These are phyloP conservation scores for Phytophthora uliginosa DNA, from an alignment of 352 stramenopile genomes.

Conservation along the genomic window DNA sequence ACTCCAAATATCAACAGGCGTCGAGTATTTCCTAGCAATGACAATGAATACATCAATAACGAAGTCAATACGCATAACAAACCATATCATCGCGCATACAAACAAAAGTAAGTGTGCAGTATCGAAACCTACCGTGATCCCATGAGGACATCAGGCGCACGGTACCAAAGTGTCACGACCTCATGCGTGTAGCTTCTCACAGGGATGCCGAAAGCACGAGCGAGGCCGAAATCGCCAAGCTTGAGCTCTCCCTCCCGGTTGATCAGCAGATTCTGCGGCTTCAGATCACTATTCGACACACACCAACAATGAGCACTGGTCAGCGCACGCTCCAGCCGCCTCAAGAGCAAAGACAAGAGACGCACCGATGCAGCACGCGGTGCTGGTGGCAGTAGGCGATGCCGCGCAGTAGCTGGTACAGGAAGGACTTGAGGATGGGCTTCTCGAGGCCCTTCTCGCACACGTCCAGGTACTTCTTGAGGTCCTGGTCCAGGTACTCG, in stretches of 20 bases:
- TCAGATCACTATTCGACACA: constrained; percentile 96
- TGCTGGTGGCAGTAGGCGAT: constrained; percentile 99
- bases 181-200: constrained; percentile 98
- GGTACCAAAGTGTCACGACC: constrained; percentile 99
- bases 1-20: constrained; percentile 99
- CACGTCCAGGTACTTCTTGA: constrained; percentile 99
- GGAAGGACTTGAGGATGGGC: constrained; percentile 96
- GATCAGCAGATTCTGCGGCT: constrained; percentile 99
- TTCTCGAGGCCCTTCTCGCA: constrained; percentile 98
- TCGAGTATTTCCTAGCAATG: constrained; percentile 96
- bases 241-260: constrained; percentile 99
- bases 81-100: neutral
- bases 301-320: neutral
- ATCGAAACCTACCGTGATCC: constrained; percentile 81
- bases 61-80: neutral
- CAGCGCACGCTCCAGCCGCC: neutral
- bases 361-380: constrained; percentile 92
- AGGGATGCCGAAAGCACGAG: constrained; percentile 99
- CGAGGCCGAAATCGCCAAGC: constrained; percentile 99
- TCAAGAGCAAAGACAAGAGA: constrained; percentile 7
- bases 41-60: neutral
- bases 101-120: neutral
- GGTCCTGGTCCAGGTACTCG: constrained; percentile 99
- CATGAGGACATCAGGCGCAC: constrained; percentile 98
- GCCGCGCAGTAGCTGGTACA: constrained; percentile 99